A percentile compares a stretch with the other conserved stretches of the same genome.
These are phyloP conservation scores for Piper betle DNA, from an alignment of 164 flowering plant genomes.

Conservation along the genomic window DNA sequence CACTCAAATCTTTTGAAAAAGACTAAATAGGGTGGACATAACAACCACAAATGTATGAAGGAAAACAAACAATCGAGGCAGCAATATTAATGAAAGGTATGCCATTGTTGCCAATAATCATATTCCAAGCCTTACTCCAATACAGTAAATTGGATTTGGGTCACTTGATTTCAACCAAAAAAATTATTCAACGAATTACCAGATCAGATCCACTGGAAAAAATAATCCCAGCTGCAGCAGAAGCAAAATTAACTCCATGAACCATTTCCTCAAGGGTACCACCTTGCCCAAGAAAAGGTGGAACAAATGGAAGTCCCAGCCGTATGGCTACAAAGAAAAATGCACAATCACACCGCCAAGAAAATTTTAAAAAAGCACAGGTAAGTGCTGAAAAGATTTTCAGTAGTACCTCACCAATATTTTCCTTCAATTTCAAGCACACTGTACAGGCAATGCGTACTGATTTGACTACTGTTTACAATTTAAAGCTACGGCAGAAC, in stretches of 20 bases:
- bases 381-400: not conserved
- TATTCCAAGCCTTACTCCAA: not conserved
- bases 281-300: conserved; percentile 57
- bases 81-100: too few species aligned
- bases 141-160: not conserved
- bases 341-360: not conserved
- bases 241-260: conserved; percentile 85
- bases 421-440: too few species aligned
- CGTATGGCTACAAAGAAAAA: conserved; percentile 32
- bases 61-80: too few species aligned
- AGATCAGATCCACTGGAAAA: conserved; percentile 78
- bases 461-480: too few species aligned
- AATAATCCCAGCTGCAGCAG: conserved; percentile 86
- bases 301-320: conserved; percentile 78
- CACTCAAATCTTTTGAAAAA: too few species aligned
- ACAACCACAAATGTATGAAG: too few species aligned
- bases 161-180: not conserved
- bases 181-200: conserved; percentile 22
- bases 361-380: not conserved
- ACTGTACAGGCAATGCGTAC: too few species aligned
- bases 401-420: too few species aligned
- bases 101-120: too few species aligned
- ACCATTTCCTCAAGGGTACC: conserved; percentile 54
- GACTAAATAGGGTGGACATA: too few species aligned
- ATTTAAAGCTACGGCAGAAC: too few species aligned